phyloP scores from a whole-genome alignment of 2,329 filamentous ascomycete species.

The Chaetomium sp. region DNA sequence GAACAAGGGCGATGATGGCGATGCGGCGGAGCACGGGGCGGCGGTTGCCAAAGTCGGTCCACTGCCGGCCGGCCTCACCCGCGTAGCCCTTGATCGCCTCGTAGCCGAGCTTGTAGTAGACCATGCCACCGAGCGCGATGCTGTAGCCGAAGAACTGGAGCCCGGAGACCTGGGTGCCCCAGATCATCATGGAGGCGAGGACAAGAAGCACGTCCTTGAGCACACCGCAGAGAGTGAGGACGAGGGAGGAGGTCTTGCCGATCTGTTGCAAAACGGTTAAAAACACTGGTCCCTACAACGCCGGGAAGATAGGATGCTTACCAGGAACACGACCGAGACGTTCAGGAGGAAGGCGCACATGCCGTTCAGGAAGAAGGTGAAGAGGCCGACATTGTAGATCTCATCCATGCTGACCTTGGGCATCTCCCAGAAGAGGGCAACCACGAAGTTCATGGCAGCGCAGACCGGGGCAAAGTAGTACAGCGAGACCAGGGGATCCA shows the following conservation, averaged over 20 bases:
- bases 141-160: conserved; percentile 84
- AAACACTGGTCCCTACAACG: too few species aligned
- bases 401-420: conserved; percentile 69
- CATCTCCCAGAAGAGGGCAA: conserved; percentile 74
- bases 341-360: conserved; percentile 79
- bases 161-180: conserved; percentile 71
- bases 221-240: conserved; percentile 84
- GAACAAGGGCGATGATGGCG: conserved; percentile 64
- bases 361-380: conserved; percentile 74
- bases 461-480: conserved; percentile 90
- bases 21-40: conserved; percentile 79
- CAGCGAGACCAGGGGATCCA: conserved; percentile 84
- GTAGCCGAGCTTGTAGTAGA: conserved; percentile 83
- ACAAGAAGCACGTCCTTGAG: conserved; percentile 88
- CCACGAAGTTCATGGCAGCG: conserved; percentile 75
- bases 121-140: conserved; percentile 75
- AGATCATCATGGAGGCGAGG: conserved; percentile 76
- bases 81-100: conserved; percentile 83
- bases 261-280: conserved; percentile 59
- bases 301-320: conserved; percentile 50
- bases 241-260: conserved; percentile 82
- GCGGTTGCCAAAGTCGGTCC: conserved; percentile 81
- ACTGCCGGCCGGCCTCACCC: conserved; percentile 70
- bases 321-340: conserved; percentile 82
- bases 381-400: conserved; percentile 71